Evolutionary conservation across 331 rosid genomes (phyloP).

Genomic region (Spiraea crenata): DNA sequence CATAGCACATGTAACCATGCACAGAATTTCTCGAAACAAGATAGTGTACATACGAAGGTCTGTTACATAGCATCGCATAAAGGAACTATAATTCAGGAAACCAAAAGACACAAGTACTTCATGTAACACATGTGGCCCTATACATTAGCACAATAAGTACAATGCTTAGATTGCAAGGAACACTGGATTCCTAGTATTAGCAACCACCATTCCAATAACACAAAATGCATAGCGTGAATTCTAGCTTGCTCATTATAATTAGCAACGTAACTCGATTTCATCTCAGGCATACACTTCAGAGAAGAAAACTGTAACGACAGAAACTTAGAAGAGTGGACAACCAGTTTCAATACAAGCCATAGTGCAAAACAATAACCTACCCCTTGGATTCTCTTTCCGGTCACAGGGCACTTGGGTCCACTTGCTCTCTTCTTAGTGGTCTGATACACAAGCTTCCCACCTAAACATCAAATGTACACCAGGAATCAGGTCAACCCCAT

Average conservation of each 20-base stretch:
- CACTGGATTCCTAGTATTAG: neutral
- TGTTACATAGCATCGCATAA: neutral
- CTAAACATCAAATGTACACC: conserved; percentile 18
- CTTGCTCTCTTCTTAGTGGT: conserved; percentile 71
- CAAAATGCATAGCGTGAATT: neutral
- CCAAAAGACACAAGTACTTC: neutral
- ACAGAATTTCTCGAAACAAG: neutral
- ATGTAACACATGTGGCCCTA: neutral
- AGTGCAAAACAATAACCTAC: conserved; percentile 24
- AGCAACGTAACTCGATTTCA: neutral
- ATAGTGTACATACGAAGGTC: neutral
- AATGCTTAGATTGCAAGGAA: neutral
- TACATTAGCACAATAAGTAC: neutral
- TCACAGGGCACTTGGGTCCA: conserved; percentile 74
- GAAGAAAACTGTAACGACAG: neutral
- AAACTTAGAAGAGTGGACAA: neutral
- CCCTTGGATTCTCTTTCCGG: conserved; percentile 81
- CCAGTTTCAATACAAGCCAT: neutral
- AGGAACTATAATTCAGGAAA: neutral
- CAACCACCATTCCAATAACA: neutral
- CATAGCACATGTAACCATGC: neutral
- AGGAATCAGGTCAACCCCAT: neutral
- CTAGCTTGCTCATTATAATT: neutral
- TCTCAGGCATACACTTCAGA: neutral
- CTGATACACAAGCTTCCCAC: conserved; percentile 73